A percentile compares a stretch with the other conserved stretches of the same genome.
These are phyloP conservation scores for Didymella sp. DNA, from an alignment of 2,329 filamentous ascomycete genomes.

Conservation along the genomic window DNA sequence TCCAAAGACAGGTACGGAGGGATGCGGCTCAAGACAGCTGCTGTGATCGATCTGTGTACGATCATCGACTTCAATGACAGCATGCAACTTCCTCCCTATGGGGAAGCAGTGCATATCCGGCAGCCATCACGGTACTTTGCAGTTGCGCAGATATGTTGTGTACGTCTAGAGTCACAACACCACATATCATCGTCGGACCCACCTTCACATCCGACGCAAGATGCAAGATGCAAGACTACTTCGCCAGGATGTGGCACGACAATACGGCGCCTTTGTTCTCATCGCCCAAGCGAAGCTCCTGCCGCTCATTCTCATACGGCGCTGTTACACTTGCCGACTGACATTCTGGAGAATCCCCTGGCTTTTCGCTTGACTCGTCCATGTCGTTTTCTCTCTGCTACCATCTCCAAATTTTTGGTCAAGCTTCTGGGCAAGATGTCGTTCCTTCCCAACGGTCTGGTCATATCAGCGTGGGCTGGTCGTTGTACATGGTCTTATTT, in stretches of 20 bases:
- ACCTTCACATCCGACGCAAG: background rate
- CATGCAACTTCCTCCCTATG: constrained; percentile 8
- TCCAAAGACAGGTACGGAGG: background rate
- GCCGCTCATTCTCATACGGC: background rate
- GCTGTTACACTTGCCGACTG: background rate
- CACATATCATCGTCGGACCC: background rate
- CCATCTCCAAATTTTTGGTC: background rate
- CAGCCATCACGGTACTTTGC: constrained; percentile 9
- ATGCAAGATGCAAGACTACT: background rate
- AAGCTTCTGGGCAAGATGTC: background rate
- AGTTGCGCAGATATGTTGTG: background rate
- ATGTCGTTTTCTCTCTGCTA: background rate
- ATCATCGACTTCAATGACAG: constrained; percentile 10
- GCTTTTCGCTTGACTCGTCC: background rate
- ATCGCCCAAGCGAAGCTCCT: background rate
- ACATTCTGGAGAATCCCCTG: background rate
- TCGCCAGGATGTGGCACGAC: background rate
- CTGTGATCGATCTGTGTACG: constrained; percentile 14
- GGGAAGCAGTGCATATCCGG: constrained; percentile 2
- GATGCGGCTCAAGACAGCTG: background rate
- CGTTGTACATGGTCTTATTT: background rate
- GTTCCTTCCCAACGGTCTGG: background rate
- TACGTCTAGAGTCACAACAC: background rate
- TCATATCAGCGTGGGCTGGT: background rate
- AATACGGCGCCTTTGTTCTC: background rate